A percentile compares a stretch with the other conserved stretches of the same genome.
Conservation (phyloP, 768 basidiomycete species). For the Leccinellum rugosiceps region DNA sequence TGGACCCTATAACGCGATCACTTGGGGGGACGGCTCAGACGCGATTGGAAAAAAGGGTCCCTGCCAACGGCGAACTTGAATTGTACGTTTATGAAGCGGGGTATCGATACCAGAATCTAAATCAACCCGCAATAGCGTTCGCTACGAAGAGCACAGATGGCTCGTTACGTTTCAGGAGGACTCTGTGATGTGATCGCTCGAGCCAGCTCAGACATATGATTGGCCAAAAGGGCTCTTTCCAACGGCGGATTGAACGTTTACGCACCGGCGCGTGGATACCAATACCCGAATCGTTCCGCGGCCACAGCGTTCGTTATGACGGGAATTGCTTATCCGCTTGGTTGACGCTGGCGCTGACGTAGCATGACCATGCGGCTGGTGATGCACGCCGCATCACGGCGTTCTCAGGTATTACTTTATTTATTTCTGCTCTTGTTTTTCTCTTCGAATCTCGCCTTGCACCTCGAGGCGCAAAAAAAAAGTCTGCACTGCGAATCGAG, state of each 20-base stretch:
- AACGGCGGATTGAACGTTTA: neutral
- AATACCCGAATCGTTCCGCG: neutral
- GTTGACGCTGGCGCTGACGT: neutral
- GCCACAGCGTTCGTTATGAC: neutral
- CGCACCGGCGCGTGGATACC: neutral
- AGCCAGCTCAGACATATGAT: neutral
- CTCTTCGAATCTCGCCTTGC: neutral
- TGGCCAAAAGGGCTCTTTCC: neutral
- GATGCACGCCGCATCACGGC: neutral
- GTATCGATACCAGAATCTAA: neutral
- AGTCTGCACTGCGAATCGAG: neutral
- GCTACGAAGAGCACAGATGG: neutral
- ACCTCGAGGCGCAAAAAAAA: neutral
- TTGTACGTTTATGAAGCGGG: neutral
- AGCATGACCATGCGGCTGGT: neutral
- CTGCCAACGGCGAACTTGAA: neutral
- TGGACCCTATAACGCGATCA: neutral
- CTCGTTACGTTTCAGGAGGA: neutral
- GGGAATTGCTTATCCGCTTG: neutral
- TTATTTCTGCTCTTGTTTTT: neutral
- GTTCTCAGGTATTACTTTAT: neutral
- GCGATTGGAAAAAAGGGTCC: neutral
- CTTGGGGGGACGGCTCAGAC: neutral
- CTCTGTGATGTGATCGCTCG: neutral
- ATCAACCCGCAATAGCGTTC: neutral